Percentiles rank a stretch among this genome's conserved stretches.
These are phyloP conservation scores for Candida qinlingensis DNA, from an alignment of 805 yeast genomes.

Conservation along the genomic window DNA sequence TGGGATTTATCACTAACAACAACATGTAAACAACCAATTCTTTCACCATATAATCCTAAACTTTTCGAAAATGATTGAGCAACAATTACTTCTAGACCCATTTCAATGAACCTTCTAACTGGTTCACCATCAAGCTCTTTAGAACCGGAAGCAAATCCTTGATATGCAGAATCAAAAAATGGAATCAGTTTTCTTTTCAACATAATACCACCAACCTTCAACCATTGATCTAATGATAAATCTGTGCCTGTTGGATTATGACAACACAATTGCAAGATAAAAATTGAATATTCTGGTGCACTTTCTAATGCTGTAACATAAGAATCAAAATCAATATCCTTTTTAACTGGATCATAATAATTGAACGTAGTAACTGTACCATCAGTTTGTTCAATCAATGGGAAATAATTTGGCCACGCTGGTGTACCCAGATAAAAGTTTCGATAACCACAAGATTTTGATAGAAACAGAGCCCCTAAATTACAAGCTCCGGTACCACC, in stretches of 20 bases:
- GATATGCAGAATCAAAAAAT: conserved; percentile 90
- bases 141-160: conserved; percentile 92
- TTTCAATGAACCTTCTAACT: conserved; percentile 48
- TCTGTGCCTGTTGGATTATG: conserved; percentile 98
- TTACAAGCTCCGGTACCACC: conserved; percentile 92
- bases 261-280: conserved; percentile 89
- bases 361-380: conserved; percentile 66
- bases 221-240: conserved; percentile 82
- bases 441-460: conserved; percentile 28
- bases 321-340: conserved; percentile 64
- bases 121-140: conserved; percentile 81
- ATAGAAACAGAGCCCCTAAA: conserved; percentile 54
- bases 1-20: conserved; percentile 43
- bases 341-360: conserved; percentile 74
- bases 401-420: conserved; percentile 95
- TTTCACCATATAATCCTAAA: conserved; percentile 95
- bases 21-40: conserved; percentile 88
- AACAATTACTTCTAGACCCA: conserved; percentile 56
- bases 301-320: conserved; percentile 52
- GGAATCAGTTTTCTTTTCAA: conserved; percentile 63
- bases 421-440: conserved; percentile 73
- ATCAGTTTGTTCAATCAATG: conserved; percentile 69
- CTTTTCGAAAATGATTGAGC: conserved; percentile 97
- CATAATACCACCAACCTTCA: conserved; percentile 54
- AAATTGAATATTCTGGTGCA: conserved; percentile 73